Base-by-base conservation (phyloP, 352 stramenopile species). In the Blastocystis sp. region DNA sequence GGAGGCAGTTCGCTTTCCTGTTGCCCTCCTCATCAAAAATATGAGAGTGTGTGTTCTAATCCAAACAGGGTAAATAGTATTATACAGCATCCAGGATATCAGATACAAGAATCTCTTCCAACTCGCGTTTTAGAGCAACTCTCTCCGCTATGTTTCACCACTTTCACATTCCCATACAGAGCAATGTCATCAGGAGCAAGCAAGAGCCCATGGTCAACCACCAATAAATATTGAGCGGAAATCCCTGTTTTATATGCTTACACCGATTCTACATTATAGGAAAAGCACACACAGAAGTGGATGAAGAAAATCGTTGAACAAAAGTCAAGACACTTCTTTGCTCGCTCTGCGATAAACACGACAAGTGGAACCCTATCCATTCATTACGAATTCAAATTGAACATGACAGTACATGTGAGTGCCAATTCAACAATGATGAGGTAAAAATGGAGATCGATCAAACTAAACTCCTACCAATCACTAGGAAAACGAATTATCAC, bases 241-340 rank as follows among this genome's bases (percentile, higher is more conserved):
- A 37, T 85, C 73, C 73, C 73, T 85, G 18, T 20, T 20, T 85
- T 20, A 85, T 54, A 20, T 11, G 7, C 16, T 26, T 53, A 20
- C n/a, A 5, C 20, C 6, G 43, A 20, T 47, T 26, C 3, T 85
- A 85, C 73, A 45, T 85, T 66, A n/a, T 69, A 64, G 20, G 20
- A 66, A 34, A 66, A 66, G 73, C 73, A 85, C 3, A 68, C 26
- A 30, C 59, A 34, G 2, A 85, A 41, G 41, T 85, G 73, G 26
- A 68, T 66, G 16, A 85, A 53, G 73, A 85, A 85, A 41, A 85
- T 50, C 2, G 73, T 85, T 20, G 53, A 85, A 45, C 73, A 85
- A 20, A 68, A 85, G 26, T 85, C 73, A 13, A 85, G 43, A 55
- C 73, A 85, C 73, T 85, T 85, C 30, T 85, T 85, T 3, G 73